Percentiles rank a stretch among this genome's conserved stretches.
Evolutionary conservation across 1,284 basidiomycete genomes (phyloP).

Genomic region (Rhizoctonia solani): DNA sequence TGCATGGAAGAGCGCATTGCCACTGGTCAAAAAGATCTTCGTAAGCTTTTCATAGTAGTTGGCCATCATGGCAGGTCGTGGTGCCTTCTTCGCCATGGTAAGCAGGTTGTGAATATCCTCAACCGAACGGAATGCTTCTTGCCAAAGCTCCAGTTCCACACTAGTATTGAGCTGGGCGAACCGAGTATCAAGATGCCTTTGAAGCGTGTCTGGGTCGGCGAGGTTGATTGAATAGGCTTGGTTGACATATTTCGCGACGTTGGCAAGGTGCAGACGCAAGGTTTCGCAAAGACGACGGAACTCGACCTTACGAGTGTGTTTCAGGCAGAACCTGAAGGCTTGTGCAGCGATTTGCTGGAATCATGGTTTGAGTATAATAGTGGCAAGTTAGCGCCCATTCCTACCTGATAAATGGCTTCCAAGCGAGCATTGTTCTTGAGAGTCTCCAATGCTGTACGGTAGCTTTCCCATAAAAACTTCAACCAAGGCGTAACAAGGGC

Average conservation of each 20-base stretch:
- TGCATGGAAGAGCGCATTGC: slow-evolving; percentile 94
- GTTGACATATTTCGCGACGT: slow-evolving; percentile 94
- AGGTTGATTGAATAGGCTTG: slow-evolving; percentile 98
- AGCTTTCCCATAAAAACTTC: slow-evolving; percentile 98
- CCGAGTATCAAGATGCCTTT: slow-evolving; percentile 96
- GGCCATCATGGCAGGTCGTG: slow-evolving; percentile 95
- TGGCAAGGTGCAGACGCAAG: slow-evolving; percentile 91
- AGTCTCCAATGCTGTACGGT: slow-evolving; percentile 94
- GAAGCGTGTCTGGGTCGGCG: slow-evolving; percentile 92
- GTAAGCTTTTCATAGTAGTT: slow-evolving; percentile 99
- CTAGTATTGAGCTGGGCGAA: slow-evolving; percentile 98
- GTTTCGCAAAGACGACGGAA: slow-evolving; percentile 98
- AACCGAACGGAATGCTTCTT: slow-evolving; percentile 97
- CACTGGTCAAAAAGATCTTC: slow-evolving; percentile 92
- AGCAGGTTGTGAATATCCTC: slow-evolving; percentile 98
- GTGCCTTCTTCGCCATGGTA: slow-evolving; percentile 89
- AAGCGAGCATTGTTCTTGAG: slow-evolving; percentile 96
- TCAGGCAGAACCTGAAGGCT: slow-evolving; percentile 96
- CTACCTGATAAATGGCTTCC: slow-evolving; percentile 92
- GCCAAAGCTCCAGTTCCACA: slow-evolving; percentile 98
- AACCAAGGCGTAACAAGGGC: slow-evolving; percentile 97
- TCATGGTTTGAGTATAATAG: slow-evolving; percentile 12
- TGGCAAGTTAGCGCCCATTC: slow-evolving; percentile 41
- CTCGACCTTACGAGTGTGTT: slow-evolving; percentile 93
- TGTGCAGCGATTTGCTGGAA: slow-evolving; percentile 90